These are phyloP conservation scores for Artemisia annua DNA, from an alignment of 129 eudicot genomes.

Conservation along the genomic window DNA sequence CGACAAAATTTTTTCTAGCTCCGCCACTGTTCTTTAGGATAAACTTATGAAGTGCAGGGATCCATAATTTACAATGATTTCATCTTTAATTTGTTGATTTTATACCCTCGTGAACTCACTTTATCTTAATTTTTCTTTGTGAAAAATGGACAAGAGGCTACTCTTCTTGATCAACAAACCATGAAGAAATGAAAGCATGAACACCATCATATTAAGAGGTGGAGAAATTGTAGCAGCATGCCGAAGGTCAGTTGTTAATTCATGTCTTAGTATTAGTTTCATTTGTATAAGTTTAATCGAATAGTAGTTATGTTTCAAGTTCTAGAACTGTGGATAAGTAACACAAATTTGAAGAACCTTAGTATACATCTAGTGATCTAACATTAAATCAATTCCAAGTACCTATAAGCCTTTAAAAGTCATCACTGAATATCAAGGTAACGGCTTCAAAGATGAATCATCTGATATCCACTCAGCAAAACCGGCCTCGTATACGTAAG, in stretches of 20 bases:
- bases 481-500: not conserved
- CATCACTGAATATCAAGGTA: not conserved
- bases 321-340: too few species aligned
- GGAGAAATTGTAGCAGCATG: too few species aligned
- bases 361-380: not conserved
- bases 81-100: not conserved
- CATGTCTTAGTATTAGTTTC: not conserved
- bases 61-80: conserved; percentile 5
- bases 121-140: not conserved
- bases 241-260: conserved; percentile 5
- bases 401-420: not conserved
- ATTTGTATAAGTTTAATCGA: too few species aligned
- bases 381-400: not conserved
- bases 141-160: not conserved
- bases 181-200: conserved; percentile 7
- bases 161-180: too few species aligned
- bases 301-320: too few species aligned
- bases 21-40: conserved; percentile 6
- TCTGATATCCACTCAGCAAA: too few species aligned
- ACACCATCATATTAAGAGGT: conserved; percentile 1
- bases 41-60: conserved; percentile 7
- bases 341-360: not conserved
- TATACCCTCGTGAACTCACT: not conserved
- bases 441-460: too few species aligned
- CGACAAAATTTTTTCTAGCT: too few species aligned